Evolutionary conservation across 2,329 filamentous ascomycete genomes (phyloP).

Genomic region (Berkeleyomyces rouxiae): DNA sequence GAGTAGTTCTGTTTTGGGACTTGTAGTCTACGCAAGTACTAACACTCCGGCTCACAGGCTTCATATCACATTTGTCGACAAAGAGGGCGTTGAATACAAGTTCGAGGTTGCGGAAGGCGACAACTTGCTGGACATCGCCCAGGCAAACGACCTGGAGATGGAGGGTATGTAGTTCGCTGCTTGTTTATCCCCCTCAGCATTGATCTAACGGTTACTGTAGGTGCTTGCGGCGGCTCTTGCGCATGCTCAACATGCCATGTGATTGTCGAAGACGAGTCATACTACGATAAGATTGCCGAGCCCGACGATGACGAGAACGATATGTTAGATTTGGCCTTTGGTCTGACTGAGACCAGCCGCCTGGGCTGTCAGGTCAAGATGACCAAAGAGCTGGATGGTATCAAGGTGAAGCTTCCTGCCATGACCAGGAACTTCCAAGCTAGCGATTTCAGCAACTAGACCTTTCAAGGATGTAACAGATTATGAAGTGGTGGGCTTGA

Average conservation of each 20-base stretch:
- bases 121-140: constrained; percentile 88
- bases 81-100: constrained; percentile 60
- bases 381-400: constrained; percentile 73
- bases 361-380: constrained; percentile 85
- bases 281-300: constrained; percentile 64
- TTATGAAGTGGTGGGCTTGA: background rate
- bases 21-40: background rate
- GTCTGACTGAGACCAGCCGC: constrained; percentile 67
- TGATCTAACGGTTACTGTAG: constrained; percentile 17
- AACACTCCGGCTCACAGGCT: constrained; percentile 35
- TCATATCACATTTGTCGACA: constrained; percentile 83
- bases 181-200: background rate
- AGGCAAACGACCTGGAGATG: constrained; percentile 92
- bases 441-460: constrained; percentile 56
- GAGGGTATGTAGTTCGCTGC: constrained; percentile 43
- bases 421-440: constrained; percentile 96
- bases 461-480: too few relatives aligned
- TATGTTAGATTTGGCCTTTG: constrained; percentile 83
- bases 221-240: constrained; percentile 86
- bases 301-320: constrained; percentile 72
- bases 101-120: constrained; percentile 73
- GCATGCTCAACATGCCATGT: constrained; percentile 89
- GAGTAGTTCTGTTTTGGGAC: constrained; percentile 22
- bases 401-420: constrained; percentile 68
- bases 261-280: constrained; percentile 56